Percentiles rank a stretch among this genome's conserved stretches.
Evolutionary conservation across 148 eudicot genomes (phyloP).

Genomic region (Cornus controversa): DNA sequence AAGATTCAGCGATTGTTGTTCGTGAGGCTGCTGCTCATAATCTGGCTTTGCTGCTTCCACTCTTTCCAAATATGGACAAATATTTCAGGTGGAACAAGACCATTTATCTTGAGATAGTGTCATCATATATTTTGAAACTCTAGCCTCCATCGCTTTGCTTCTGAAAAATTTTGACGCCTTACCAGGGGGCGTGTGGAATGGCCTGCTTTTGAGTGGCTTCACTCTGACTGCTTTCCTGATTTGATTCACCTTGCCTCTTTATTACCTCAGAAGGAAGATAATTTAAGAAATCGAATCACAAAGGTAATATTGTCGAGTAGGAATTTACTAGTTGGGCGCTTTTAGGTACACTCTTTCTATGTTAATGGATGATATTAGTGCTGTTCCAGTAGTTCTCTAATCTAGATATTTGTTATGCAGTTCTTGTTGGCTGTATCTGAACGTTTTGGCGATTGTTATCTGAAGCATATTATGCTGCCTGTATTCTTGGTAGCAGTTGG

Average conservation of each 20-base stretch:
- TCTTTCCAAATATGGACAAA: slow-evolving; percentile 92
- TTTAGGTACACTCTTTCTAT: slow-evolving; percentile 4
- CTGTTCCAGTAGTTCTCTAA: slow-evolving; percentile 17
- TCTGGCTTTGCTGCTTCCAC: slow-evolving; percentile 95
- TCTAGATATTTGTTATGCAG: slow-evolving; percentile 46
- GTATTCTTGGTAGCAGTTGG: slow-evolving; percentile 86
- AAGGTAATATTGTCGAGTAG: slow-evolving; percentile 41
- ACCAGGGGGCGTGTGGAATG: slow-evolving; percentile 87
- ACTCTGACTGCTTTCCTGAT: slow-evolving; percentile 72
- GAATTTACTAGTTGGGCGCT: slow-evolving; percentile 9
- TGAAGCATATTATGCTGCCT: slow-evolving; percentile 81
- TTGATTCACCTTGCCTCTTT: slow-evolving; percentile 73
- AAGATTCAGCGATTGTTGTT: slow-evolving; percentile 95
- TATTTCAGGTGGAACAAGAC: slow-evolving; percentile 33
- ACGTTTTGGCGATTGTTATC: slow-evolving; percentile 73
- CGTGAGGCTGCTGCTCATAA: slow-evolving; percentile 99
- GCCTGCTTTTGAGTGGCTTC: slow-evolving; percentile 96
- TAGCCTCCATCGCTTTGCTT: slow-evolving; percentile 5
- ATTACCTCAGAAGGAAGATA: slow-evolving; percentile 91
- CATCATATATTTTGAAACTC: not conserved
- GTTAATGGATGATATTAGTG: slow-evolving; percentile 1
- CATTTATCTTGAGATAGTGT: not conserved
- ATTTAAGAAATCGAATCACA: slow-evolving; percentile 63
- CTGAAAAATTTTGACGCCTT: slow-evolving; percentile 27
- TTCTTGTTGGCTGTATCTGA: slow-evolving; percentile 72